Evolutionary conservation across 164 flowering plant genomes (phyloP), one percentile per base, ranked within the genome.

Genomic region (Hamamelis virginiana): DNA sequence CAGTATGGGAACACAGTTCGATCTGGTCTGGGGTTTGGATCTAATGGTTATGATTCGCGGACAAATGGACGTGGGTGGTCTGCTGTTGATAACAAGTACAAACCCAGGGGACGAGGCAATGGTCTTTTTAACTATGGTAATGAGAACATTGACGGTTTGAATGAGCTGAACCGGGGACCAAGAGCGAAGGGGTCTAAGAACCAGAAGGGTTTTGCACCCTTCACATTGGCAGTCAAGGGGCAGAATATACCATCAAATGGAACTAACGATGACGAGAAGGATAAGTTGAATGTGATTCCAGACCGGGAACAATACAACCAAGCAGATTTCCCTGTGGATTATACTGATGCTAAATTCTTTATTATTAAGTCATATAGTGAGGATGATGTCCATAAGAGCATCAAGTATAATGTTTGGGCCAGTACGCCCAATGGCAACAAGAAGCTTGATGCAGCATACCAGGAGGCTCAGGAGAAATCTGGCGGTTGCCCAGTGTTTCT

Each of bases 391-490:
- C 98, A 92, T 74, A 89, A 89, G 68, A 91, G 98, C 69, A 86
- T 92, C 43, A 92, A 92, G 76, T 92, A 92, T 63, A 86, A 77
- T 77, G 89, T 89, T 1, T 92, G 98, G 98, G 84, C 98, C 1
- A 92, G 98, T 77, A 92, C 98, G 15, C 89, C 87, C 6, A 87
- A 83, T 76, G 98, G 98, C 0, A 92, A 92, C 83, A 92, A 92
- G 72, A 92, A 92, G 74, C 87, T 92, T 65, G 91, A 91, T 75
- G 80, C 85, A 41, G 93, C 89, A 38, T 91, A 87, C 73, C 75
- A 74, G 73, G 93, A 86, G 71, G 88, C 96, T 48, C 87, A 81
- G 71, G 87, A 80, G 72, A 91, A 82, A 69, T 62, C 89, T 73
- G 85, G 75, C 55, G 83, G 80, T 65, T 89, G 88, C 61, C 97